Conservation (phyloP, 768 basidiomycete genomes). For the Kwoniella mangroviensis region DNA sequence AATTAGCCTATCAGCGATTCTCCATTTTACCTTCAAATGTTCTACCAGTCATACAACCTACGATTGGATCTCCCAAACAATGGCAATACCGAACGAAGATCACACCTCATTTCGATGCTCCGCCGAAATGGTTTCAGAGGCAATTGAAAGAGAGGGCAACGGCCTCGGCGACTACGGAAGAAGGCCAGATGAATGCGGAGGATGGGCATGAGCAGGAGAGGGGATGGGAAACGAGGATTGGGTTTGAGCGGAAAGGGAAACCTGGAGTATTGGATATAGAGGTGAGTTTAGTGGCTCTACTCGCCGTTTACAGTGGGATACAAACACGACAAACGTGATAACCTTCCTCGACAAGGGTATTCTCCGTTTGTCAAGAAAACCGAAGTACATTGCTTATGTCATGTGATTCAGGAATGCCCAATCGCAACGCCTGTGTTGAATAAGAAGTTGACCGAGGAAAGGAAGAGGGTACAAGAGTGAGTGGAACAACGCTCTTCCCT, state of each 20-base stretch:
- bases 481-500: too few species aligned
- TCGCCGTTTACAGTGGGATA: too few species aligned
- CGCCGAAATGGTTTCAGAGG: slow-evolving; percentile 60
- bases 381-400: too few species aligned
- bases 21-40: slow-evolving; percentile 61
- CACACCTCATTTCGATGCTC: slow-evolving; percentile 91
- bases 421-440: slow-evolving; percentile 85
- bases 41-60: slow-evolving; percentile 72
- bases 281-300: slow-evolving; percentile 62
- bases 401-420: slow-evolving; percentile 73
- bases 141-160: slow-evolving; percentile 19
- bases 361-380: too few species aligned
- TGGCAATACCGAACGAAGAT: slow-evolving; percentile 96
- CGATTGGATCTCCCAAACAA: slow-evolving; percentile 83
- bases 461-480: slow-evolving; percentile 68
- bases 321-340: too few species aligned
- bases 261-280: slow-evolving; percentile 87
- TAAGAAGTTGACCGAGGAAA: slow-evolving; percentile 65
- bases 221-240: slow-evolving; percentile 74
- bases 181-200: slow-evolving; percentile 31
- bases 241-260: slow-evolving; percentile 81
- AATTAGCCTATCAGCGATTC: slow-evolving; percentile 48
- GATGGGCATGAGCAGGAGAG: slow-evolving; percentile 18
- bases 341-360: too few species aligned
- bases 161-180: slow-evolving; percentile 10